Base-by-base conservation (phyloP, 441 rosid genomes). In the Gossypium trilobum region DNA sequence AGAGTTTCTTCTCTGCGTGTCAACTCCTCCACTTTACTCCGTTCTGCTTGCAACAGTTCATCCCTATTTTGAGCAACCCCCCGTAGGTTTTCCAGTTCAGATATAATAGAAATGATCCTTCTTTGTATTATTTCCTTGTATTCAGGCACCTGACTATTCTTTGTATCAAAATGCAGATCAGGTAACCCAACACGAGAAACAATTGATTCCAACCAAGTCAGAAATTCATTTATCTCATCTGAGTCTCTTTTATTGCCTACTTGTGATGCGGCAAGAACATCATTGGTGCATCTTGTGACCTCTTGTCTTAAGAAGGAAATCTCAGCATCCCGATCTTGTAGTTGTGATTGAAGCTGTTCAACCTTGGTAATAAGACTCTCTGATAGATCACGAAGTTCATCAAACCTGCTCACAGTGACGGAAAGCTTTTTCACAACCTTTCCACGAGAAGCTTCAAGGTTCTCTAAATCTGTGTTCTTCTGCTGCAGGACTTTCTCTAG, bases 241-340 rank as follows among this genome's bases (percentile, higher is more conserved):
- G 91, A 82, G 74, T 82, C 83, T 79, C 80, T 81, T 78, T 82
- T 93, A 60, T 74, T 81, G 79, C 81, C 80, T 78, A 82, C 79
- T 75, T 91, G 95, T 66, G 97, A 89, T 75, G 96, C 82, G 76
- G 72, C 84, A 81, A 91, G 93, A 84, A 79, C 96, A 58, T 92
- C 98, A 81, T 88, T 85, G 70, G 98, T 89, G 82, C 93, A 93
- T 85, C 97, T 89, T 22, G 98, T 93, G 77, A 92, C 97, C 83
- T 96, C 99, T 83, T 96, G 96, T 85, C 99, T 88, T 65, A 96
- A 87, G 89, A 92, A 93, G 79, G 98, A 93, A 72, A 96, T 83
- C 86, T 96, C 97, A 20, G 87, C 77, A 85, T 92, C 97, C 58
- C 94, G 91, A 77, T 96, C 98, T 82, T 87, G 91, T 81, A 93